These are phyloP conservation scores for Saprolegnia diclina DNA, from an alignment of 352 stramenopile genomes.

Conservation along the genomic window DNA sequence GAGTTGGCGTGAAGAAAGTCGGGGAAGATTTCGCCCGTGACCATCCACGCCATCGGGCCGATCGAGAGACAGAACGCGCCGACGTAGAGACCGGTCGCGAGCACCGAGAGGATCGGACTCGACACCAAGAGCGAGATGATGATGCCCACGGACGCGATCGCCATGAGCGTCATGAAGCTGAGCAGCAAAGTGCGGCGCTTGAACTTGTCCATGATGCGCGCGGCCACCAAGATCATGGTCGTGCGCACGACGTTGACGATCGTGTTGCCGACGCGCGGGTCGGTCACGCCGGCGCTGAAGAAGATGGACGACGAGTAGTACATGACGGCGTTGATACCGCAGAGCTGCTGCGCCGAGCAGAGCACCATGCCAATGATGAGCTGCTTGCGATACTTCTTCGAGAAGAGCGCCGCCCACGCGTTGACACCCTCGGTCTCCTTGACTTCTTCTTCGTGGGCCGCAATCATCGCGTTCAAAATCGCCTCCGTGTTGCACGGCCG, in stretches of 20 bases:
- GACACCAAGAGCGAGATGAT: slow-evolving; percentile 30
- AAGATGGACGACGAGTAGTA: slow-evolving; percentile 51
- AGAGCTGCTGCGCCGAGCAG: slow-evolving; percentile 43
- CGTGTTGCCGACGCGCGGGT: slow-evolving; percentile 40
- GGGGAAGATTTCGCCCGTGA: slow-evolving; percentile 26
- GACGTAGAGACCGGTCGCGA: slow-evolving; percentile 28
- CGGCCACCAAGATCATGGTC: slow-evolving; percentile 34
- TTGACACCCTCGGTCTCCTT: background rate
- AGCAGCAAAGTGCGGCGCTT: slow-evolving; percentile 53
- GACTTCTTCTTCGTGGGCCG: slow-evolving; percentile 16
- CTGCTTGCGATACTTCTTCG: slow-evolving; percentile 37
- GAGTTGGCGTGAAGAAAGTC: slow-evolving; percentile 26
- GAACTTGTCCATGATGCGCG: slow-evolving; percentile 41
- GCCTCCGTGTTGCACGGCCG: slow-evolving; percentile 1
- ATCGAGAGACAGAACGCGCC: slow-evolving; percentile 30
- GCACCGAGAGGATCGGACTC: slow-evolving; percentile 12
- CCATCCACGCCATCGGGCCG: background rate
- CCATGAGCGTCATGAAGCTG: slow-evolving; percentile 41
- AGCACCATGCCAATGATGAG: slow-evolving; percentile 41
- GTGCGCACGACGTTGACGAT: slow-evolving; percentile 45
- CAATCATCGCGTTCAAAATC: slow-evolving; percentile 7
- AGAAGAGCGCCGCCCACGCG: slow-evolving; percentile 32
- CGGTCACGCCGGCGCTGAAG: slow-evolving; percentile 33
- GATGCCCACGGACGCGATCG: slow-evolving; percentile 57
- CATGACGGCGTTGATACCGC: slow-evolving; percentile 53